Base-by-base conservation (phyloP, 1,139 yeast species). In the Hanseniaspora uvarum region DNA sequence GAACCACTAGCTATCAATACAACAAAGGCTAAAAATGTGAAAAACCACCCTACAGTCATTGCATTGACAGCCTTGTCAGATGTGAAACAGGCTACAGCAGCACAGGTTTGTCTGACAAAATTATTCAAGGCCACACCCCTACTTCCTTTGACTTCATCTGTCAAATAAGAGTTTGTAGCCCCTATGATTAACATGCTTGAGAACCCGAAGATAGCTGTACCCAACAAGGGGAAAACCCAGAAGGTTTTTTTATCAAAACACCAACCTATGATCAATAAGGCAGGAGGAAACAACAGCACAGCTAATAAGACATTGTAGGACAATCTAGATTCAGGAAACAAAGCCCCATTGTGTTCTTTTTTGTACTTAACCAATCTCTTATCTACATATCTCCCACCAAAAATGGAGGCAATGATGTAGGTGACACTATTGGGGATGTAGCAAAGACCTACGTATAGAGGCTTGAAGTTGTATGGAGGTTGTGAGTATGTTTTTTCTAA, bases 61-160 rank as follows among this genome's bases (percentile, higher is more conserved):
- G 81, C 81, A 31, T 64, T 62, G 49, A 80, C 66, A 60, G 80
- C 70, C 0, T 95, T 94, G 48, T 82, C 88, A 1, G 83, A 79
- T 14, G 81, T 73, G 65, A 87, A 87, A 0, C 89, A 81, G 6
- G 86, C 89, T 3, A 75, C 71, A 0, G 94, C 86, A 0, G 94
- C 95, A 58, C 85, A 70, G 0, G 80, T 70, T 72, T 81, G 85
- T 61, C 95, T 73, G 39, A 83, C 72, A 57, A 87, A 73, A 62
- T 86, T 87, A 62, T 85, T 86, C 55, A 87, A 67, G 0, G 95
- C 95, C 44, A 86, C 86, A 1, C 94, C 95, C 0, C 94, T 84
- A 5, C 95, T 89, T 39, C 95, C 95, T 61, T 83, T 76, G 52
- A 87, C 72, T 0, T 88, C 80, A 65, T 87, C 95, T 2, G 87